These are phyloP conservation scores for Bimuria novae-zelandiae DNA, from an alignment of 2,329 filamentous ascomycete genomes.

Conservation along the genomic window DNA sequence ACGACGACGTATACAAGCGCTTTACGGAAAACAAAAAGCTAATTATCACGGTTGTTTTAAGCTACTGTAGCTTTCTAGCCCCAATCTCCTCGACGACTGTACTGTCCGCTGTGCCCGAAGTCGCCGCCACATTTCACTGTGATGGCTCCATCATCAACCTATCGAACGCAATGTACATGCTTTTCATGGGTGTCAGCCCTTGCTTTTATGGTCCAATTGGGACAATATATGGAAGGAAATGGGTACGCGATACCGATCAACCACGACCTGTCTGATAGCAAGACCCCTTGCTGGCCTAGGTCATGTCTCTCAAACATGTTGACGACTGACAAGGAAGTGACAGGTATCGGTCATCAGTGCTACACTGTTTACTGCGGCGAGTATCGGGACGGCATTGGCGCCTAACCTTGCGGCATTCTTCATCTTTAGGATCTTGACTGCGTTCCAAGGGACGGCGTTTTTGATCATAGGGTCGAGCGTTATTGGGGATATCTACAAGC, in stretches of 20 bases:
- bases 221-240: conserved; percentile 53
- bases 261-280: too few relatives aligned
- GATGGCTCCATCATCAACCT: conserved; percentile 72
- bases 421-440: conserved; percentile 73
- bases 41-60: conserved; percentile 69
- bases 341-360: conserved; percentile 65
- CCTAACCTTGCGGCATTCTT: conserved; percentile 74
- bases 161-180: conserved; percentile 75
- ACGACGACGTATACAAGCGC: conserved; percentile 65
- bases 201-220: conserved; percentile 74
- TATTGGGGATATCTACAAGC: conserved; percentile 62
- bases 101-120: conserved; percentile 73
- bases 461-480: conserved; percentile 72
- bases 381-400: conserved; percentile 72
- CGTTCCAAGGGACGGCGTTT: conserved; percentile 76
- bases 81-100: conserved; percentile 77
- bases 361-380: conserved; percentile 68
- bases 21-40: conserved; percentile 66
- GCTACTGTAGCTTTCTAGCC: conserved; percentile 76
- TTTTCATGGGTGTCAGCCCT: conserved; percentile 68
- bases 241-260: conserved; percentile 45
- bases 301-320: background rate
- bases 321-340: conserved; percentile 16
- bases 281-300: background rate
- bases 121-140: conserved; percentile 67